Evolutionary conservation across 1,284 basidiomycete genomes (phyloP), one percentile per base, ranked within the genome.

Genomic region (Hymenochaete sp.): DNA sequence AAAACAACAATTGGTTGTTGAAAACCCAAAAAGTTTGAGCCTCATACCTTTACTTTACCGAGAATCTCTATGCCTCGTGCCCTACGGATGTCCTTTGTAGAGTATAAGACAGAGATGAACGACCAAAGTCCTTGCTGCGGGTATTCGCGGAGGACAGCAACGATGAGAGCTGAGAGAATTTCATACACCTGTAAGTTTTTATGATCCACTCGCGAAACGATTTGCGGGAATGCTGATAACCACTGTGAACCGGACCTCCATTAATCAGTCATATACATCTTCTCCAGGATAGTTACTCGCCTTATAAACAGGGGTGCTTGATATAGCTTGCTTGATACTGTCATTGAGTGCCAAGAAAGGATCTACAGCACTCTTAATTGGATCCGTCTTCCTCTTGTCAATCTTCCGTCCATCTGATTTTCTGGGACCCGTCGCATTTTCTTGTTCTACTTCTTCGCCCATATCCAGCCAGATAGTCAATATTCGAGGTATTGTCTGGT

Each of bases 181-280:
- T 62, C 61, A 58, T 78, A 86, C 1, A 93, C 84, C 1, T 71
- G 70, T n/a, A 66, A 57, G 56, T 90, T 86, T 13, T 65, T 67
- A 56, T 98, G 91, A 14, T 84, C 86, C 27, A 99, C 86, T 7
- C 96, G 80, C 19, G 96, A 98, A 8, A 96, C 89, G 48, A 98
- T 87, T 68, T 98, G 96, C 5, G 96, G 93, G 53, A 98, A 93
- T 0, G 93, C 93, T 0, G 89, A 95, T 53, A 87, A 87, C 90
- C 93, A 98, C 91, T 96, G 55, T 11, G 44, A 50, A 37, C 24
- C 49, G n/a, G 26, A 22, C 16, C 28, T 25, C 37, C 6, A 36
- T 38, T 14, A 21, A 7, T 32, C 13, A 18, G 10, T 22, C 6
- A 18, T 6, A 35, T 11, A 19, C 14, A 10, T 10, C 26, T n/a